Conservation (phyloP, 75 land plant species). For the Ceratopteris richardii region DNA sequence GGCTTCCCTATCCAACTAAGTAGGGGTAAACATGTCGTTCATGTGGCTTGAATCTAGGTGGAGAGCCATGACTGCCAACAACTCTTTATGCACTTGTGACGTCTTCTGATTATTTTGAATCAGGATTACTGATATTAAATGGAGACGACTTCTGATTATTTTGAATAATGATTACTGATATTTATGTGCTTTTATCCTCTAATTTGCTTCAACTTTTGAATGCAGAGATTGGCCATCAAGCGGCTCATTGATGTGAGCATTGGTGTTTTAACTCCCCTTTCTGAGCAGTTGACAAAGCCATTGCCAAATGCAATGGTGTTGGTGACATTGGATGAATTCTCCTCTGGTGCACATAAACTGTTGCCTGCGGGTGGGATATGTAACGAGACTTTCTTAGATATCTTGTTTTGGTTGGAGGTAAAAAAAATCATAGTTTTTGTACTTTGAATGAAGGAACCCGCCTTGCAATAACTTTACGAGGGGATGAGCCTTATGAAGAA, state of each 20-base stretch:
- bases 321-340: conserved; percentile 69
- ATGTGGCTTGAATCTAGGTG: too few species aligned
- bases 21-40: too few species aligned
- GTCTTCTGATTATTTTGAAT: too few species aligned
- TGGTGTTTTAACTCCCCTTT: conserved; percentile 87
- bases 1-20: too few species aligned
- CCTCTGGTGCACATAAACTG: conserved; percentile 72
- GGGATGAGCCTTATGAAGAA: conserved; percentile 77
- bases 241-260: conserved; percentile 88
- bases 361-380: conserved; percentile 68
- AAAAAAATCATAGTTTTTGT: too few species aligned
- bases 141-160: too few species aligned
- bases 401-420: not conserved
- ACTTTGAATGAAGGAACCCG: conserved; percentile 62
- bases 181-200: conserved; percentile 48
- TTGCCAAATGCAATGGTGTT: conserved; percentile 80
- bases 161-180: too few species aligned
- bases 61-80: too few species aligned
- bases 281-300: conserved; percentile 86
- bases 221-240: conserved; percentile 82
- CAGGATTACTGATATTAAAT: too few species aligned
- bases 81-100: too few species aligned
- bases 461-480: conserved; percentile 65
- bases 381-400: too few species aligned
- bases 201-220: too few species aligned